Evolutionary conservation across 257 asterid species (phyloP).

Genomic region (Nicotiana undulata): DNA sequence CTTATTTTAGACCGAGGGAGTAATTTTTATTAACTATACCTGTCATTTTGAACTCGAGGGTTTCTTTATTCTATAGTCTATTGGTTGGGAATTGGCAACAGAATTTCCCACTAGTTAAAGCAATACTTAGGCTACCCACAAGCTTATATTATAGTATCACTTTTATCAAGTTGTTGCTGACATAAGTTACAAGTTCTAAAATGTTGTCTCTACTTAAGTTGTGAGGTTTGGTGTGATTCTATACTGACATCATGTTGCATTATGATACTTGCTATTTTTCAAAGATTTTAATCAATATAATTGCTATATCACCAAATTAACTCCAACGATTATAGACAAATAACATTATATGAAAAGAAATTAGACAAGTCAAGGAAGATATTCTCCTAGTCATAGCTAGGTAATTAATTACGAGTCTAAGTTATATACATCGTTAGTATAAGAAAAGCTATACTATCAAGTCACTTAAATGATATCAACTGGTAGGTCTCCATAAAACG

Average conservation of each 20-base stretch:
- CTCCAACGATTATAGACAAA: not conserved
- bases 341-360: no score
- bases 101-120: not conserved
- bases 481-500: no score
- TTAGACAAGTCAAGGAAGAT: no score
- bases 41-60: not conserved
- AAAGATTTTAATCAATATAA: not conserved
- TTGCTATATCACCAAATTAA: not conserved
- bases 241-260: slow-evolving; percentile 8
- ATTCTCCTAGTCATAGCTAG: no score
- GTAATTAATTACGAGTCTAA: no score
- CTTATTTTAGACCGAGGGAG: no score
- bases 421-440: no score
- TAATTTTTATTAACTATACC: no score
- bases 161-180: slow-evolving; percentile 4
- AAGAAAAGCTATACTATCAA: no score
- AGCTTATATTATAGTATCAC: not conserved
- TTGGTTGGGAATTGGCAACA: slow-evolving; percentile 1
- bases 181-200: slow-evolving; percentile 1
- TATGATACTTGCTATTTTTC: not conserved
- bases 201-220: slow-evolving; percentile 7
- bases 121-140: not conserved
- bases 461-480: no score
- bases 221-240: slow-evolving; percentile 10
- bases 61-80: not conserved